Evolutionary conservation across 1,139 yeast species (phyloP).

Genomic region (Nakaseomyces kungkrabaensis): DNA sequence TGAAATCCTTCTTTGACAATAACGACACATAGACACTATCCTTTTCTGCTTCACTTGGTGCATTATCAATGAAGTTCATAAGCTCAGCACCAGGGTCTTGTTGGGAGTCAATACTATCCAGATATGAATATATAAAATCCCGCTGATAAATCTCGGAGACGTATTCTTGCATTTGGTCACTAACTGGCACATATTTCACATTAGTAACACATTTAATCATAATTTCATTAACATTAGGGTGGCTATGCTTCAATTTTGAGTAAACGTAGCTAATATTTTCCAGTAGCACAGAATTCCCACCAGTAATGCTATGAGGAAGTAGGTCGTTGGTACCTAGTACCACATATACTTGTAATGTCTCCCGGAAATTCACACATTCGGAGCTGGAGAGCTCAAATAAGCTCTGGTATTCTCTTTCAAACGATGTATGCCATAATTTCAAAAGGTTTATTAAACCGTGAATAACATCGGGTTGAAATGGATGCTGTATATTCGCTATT

Average conservation of each 20-base stretch:
- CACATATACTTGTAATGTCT: background rate
- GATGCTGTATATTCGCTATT: background rate
- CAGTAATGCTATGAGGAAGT: background rate
- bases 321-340: background rate
- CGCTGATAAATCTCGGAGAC: background rate
- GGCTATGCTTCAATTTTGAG: background rate
- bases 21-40: conserved; percentile 17
- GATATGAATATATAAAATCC: background rate
- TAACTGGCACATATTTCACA: background rate
- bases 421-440: background rate
- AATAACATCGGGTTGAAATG: background rate
- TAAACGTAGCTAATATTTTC: conserved; percentile 1
- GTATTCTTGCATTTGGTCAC: background rate
- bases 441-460: background rate
- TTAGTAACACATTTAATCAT: background rate
- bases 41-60: conserved; percentile 17
- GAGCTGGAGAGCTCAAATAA: background rate
- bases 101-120: background rate
- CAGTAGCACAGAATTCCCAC: background rate
- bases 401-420: background rate
- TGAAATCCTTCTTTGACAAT: conserved; percentile 13
- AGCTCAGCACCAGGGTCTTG: background rate
- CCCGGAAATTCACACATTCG: background rate
- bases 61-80: conserved; percentile 16
- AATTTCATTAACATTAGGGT: background rate